Conservation (phyloP, 192 early-diverging fungal genomes). For the Coemansia sp. region DNA sequence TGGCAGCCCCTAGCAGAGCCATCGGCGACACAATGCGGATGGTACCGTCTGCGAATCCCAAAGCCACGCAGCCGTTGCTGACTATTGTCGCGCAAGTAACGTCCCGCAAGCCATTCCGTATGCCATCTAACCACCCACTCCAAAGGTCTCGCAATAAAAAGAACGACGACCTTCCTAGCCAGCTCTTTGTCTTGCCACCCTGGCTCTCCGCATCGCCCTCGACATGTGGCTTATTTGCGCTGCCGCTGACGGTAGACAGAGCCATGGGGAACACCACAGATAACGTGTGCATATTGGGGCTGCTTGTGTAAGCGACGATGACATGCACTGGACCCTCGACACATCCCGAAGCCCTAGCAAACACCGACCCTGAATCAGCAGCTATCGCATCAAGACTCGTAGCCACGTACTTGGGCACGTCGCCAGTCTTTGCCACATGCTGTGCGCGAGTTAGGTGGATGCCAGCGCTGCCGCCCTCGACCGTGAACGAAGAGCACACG, state of each 20-base stretch:
- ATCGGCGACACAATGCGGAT: slow-evolving; percentile 24
- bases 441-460: slow-evolving; percentile 31
- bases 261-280: slow-evolving; percentile 33
- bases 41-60: slow-evolving; percentile 23
- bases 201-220: slow-evolving; percentile 10
- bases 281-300: slow-evolving; percentile 14
- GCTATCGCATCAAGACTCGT: slow-evolving; percentile 13
- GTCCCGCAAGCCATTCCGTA: slow-evolving; percentile 3
- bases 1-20: slow-evolving; percentile 9
- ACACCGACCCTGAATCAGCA: slow-evolving; percentile 11
- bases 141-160: slow-evolving; percentile 29
- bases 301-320: slow-evolving; percentile 28
- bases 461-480: slow-evolving; percentile 48
- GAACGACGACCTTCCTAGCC: slow-evolving; percentile 22
- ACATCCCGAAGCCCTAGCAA: slow-evolving; percentile 1
- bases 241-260: slow-evolving; percentile 41
- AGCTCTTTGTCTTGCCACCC: slow-evolving; percentile 14
- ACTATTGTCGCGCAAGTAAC: slow-evolving; percentile 20
- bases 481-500: slow-evolving; percentile 39
- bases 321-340: slow-evolving; percentile 7
- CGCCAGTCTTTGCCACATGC: slow-evolving; percentile 10
- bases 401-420: slow-evolving; percentile 2
- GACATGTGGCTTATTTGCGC: slow-evolving; percentile 37
- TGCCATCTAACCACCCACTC: slow-evolving; percentile 20
- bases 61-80: too few relatives aligned